These are phyloP conservation scores for Phascolomyces articulosus DNA, from an alignment of 371 early-diverging fungal species.

Conservation along the genomic window DNA sequence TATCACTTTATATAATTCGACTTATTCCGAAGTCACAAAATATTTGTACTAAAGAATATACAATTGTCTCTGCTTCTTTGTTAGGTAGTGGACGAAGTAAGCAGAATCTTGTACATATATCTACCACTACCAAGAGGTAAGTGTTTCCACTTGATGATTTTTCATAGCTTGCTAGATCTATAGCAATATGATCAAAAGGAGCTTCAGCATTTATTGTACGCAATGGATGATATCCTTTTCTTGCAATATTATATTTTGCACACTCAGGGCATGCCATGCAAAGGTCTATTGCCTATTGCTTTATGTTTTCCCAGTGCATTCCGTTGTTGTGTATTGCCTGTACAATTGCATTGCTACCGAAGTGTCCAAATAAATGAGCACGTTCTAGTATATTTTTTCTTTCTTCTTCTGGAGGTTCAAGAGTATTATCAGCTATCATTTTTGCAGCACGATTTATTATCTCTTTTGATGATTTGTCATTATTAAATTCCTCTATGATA, in stretches of 20 bases:
- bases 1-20: slow-evolving; percentile 6
- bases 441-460: not conserved
- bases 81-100: slow-evolving; percentile 15
- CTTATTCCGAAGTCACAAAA: slow-evolving; percentile 31
- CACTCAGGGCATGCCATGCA: slow-evolving; percentile 14
- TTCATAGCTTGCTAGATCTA: slow-evolving; percentile 17
- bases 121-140: slow-evolving; percentile 25
- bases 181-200: slow-evolving; percentile 19
- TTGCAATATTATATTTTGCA: slow-evolving; percentile 14
- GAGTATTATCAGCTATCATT: not conserved
- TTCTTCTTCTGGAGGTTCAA: slow-evolving; percentile 8
- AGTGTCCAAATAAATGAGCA: slow-evolving; percentile 23
- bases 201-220: slow-evolving; percentile 9
- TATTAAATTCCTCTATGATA: not conserved
- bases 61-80: slow-evolving; percentile 17
- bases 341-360: slow-evolving; percentile 21
- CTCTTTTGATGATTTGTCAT: not conserved
- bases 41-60: slow-evolving; percentile 13
- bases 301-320: slow-evolving; percentile 20
- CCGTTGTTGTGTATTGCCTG: slow-evolving; percentile 20
- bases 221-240: slow-evolving; percentile 19
- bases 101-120: slow-evolving; percentile 26
- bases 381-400: slow-evolving; percentile 12
- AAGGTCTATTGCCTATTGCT: slow-evolving; percentile 19
- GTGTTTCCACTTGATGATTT: slow-evolving; percentile 11